Conservation (phyloP, 352 stramenopile genomes). For the Pythium dissimile region DNA sequence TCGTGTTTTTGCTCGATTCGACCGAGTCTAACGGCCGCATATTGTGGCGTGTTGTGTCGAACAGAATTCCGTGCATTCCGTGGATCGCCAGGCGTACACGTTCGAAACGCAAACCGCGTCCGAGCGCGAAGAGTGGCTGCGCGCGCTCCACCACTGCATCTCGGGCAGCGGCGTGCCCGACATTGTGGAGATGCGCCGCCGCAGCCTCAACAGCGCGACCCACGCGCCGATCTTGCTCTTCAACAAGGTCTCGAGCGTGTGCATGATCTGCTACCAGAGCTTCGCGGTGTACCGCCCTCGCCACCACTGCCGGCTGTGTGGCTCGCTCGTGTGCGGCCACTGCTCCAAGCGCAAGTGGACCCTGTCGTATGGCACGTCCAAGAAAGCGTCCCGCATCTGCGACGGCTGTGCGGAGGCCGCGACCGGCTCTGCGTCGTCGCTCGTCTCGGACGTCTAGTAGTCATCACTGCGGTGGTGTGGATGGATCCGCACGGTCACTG, state of each 20-base stretch:
- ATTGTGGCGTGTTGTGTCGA: too few species aligned
- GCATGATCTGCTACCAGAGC: conserved; percentile 77
- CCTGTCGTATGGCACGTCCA: conserved; percentile 69
- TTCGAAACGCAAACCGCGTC: conserved; percentile 60
- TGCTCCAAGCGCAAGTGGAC: conserved; percentile 80
- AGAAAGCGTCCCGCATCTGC: conserved; percentile 78
- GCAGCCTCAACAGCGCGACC: conserved; percentile 66
- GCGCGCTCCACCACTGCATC: conserved; percentile 74
- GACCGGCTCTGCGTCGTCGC: conserved; percentile 19
- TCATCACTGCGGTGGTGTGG: conserved; percentile 1
- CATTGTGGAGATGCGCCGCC: conserved; percentile 54
- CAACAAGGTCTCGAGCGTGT: conserved; percentile 83
- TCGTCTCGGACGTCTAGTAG: conserved; percentile 14
- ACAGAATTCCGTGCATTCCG: conserved; percentile 13
- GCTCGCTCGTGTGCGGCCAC: conserved; percentile 76
- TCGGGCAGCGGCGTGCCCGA: conserved; percentile 38
- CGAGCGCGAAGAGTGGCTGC: conserved; percentile 81
- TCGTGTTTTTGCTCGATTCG: too few species aligned
- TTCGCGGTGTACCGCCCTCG: conserved; percentile 81
- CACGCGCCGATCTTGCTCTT: conserved; percentile 87
- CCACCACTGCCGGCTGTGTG: conserved; percentile 82
- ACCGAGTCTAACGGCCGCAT: too few species aligned
- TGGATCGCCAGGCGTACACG: conserved; percentile 37
- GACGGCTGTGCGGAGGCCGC: conserved; percentile 56
- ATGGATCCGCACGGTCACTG: too few species aligned